Percentiles rank a stretch among this genome's conserved stretches.
These are phyloP conservation scores for Heliamphora pulchella DNA, from an alignment of 179 eudicot species.

Conservation along the genomic window DNA sequence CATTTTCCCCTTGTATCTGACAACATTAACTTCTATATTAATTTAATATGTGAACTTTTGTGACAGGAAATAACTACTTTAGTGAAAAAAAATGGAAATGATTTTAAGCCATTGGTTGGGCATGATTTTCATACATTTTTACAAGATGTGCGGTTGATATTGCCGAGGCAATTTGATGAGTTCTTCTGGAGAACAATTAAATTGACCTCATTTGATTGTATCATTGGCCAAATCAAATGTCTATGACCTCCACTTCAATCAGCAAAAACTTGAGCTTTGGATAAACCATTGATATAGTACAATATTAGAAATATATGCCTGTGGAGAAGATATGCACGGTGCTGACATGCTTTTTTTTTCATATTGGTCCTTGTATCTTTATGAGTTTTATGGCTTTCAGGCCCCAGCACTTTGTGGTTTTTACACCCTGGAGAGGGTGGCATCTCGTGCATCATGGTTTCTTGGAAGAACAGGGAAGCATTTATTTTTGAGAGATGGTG, in stretches of 20 bases:
- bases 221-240: too few species aligned
- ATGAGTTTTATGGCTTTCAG: constrained; percentile 28
- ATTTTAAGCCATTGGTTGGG: background rate
- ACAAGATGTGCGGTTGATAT: background rate
- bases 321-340: background rate
- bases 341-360: constrained; percentile 1
- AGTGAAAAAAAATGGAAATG: background rate
- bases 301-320: background rate
- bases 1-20: background rate
- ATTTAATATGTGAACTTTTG: background rate
- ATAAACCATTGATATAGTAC: too few species aligned
- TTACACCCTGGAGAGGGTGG: constrained; percentile 51
- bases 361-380: constrained; percentile 7
- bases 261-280: too few species aligned
- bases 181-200: too few species aligned
- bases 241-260: too few species aligned
- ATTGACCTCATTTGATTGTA: too few species aligned
- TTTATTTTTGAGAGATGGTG: constrained; percentile 56
- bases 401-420: constrained; percentile 74
- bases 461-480: constrained; percentile 67
- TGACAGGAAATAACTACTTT: background rate
- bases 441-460: constrained; percentile 52
- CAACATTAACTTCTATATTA: background rate
- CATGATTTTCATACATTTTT: background rate
- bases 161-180: too few species aligned